phyloP scores from a whole-genome alignment of 2,329 filamentous ascomycete genomes.

The Ophiostoma populinum region DNA sequence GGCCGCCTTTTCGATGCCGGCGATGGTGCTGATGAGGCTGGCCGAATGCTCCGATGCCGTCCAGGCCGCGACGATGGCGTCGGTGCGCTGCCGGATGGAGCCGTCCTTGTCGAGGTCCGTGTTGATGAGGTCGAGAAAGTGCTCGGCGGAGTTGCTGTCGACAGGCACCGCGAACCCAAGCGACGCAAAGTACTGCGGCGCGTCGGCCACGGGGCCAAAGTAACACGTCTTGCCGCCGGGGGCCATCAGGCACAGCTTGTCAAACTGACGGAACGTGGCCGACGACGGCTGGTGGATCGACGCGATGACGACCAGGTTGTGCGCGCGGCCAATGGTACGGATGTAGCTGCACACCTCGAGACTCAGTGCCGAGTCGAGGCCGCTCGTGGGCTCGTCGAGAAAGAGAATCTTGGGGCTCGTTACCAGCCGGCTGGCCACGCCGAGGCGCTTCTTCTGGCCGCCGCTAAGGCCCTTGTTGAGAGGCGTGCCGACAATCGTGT shows the following conservation, averaged over 20 bases:
- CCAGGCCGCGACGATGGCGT: too few species aligned
- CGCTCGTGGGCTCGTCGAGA: conserved; percentile 45
- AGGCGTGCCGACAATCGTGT: conserved; percentile 24
- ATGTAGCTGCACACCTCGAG: too few species aligned
- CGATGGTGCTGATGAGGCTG: too few species aligned
- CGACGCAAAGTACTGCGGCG: too few species aligned
- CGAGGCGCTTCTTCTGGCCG: conserved; percentile 36
- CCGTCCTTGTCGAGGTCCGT: too few species aligned
- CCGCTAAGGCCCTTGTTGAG: conserved; percentile 28
- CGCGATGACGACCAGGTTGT: conserved; percentile 45
- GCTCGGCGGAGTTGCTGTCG: too few species aligned
- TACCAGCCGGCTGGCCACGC: conserved; percentile 43
- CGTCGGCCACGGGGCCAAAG: conserved; percentile 35
- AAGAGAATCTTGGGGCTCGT: conserved; percentile 43
- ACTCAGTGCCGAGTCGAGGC: too few species aligned
- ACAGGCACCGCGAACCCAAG: too few species aligned
- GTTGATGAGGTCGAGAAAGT: too few species aligned
- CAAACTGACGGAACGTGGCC: conserved; percentile 48
- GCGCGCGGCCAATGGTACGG: conserved; percentile 52
- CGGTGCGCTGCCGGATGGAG: too few species aligned
- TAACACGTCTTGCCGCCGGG: conserved; percentile 9
- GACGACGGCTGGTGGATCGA: conserved; percentile 58
- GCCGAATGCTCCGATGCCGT: too few species aligned
- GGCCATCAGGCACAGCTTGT: conserved; percentile 8
- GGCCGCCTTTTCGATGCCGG: too few species aligned